Evolutionary conservation across 768 basidiomycete species (phyloP).

Genomic region (Naganishia kalamii): DNA sequence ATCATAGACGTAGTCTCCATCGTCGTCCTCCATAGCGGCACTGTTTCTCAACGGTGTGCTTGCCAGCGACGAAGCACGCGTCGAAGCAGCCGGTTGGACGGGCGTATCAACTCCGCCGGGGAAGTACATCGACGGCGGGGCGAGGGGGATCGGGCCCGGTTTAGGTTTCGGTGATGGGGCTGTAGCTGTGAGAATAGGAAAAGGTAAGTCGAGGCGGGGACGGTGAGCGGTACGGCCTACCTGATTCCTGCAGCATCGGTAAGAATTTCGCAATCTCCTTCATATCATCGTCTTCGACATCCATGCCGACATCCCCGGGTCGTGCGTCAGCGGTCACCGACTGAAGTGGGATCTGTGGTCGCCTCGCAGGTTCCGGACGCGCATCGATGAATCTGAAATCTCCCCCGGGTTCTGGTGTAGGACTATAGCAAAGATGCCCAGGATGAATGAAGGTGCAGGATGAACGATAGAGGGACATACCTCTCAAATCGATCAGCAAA

Average conservation of each 20-base stretch:
- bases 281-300: constrained; percentile 27
- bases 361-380: constrained; percentile 29
- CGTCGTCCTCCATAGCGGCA: constrained; percentile 5
- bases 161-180: not conserved
- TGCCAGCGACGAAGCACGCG: not conserved
- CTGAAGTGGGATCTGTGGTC: not conserved
- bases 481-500: constrained; percentile 6
- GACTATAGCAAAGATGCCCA: not conserved
- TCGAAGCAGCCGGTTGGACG: not conserved
- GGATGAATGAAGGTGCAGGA: too few species aligned
- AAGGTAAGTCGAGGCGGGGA: too few species aligned
- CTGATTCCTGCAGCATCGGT: constrained; percentile 45
- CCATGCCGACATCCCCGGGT: not conserved
- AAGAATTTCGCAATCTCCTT: constrained; percentile 45
- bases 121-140: constrained; percentile 9
- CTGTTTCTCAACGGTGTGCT: constrained; percentile 9
- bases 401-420: not conserved
- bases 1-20: constrained; percentile 41
- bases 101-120: not conserved
- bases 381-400: constrained; percentile 38
- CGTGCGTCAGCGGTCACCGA: not conserved
- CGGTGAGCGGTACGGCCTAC: too few species aligned
- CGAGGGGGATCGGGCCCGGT: not conserved
- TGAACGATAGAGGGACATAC: not conserved
- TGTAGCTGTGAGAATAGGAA: not conserved